These are phyloP conservation scores for Thraustotheca clavata DNA, from an alignment of 352 stramenopile species.

Conservation along the genomic window DNA sequence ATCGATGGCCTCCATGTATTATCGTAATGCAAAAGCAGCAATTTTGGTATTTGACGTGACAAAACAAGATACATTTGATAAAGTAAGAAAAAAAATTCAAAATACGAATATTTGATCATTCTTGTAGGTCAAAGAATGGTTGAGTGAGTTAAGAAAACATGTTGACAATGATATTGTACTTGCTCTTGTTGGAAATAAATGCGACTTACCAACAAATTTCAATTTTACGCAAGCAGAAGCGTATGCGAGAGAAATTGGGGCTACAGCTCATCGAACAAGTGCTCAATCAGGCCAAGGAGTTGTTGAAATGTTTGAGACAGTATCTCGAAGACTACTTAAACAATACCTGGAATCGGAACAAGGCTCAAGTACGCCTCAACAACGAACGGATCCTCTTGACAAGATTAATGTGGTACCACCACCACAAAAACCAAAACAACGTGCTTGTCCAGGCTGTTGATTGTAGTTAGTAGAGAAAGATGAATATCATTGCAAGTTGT, in stretches of 20 bases:
- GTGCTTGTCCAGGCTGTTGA: background rate
- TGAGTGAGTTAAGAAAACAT: conserved; percentile 68
- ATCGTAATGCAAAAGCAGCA: conserved; percentile 80
- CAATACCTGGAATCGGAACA: conserved; percentile 55
- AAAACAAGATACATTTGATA: conserved; percentile 68
- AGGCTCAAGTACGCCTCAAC: background rate
- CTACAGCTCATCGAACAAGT: conserved; percentile 72
- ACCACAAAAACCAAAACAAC: background rate
- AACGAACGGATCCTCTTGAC: background rate
- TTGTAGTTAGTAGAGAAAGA: background rate
- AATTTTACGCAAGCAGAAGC: conserved; percentile 60
- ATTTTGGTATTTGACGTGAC: conserved; percentile 83
- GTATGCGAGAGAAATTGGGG: conserved; percentile 71
- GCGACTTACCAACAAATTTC: conserved; percentile 52
- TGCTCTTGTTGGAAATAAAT: conserved; percentile 80
- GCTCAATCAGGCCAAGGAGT: conserved; percentile 76
- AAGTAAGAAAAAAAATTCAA: conserved; percentile 29
- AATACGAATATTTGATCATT: too few species aligned
- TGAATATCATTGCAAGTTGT: background rate
- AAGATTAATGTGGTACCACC: conserved; percentile 4
- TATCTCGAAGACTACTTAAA: conserved; percentile 64
- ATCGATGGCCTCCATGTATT: conserved; percentile 88
- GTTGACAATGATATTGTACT: conserved; percentile 73
- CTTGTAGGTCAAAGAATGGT: conserved; percentile 63
- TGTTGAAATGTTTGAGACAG: conserved; percentile 58